Evolutionary conservation across 306 rosid species (phyloP), one percentile per base, ranked within the genome.

Genomic region (Cercis canadensis): DNA sequence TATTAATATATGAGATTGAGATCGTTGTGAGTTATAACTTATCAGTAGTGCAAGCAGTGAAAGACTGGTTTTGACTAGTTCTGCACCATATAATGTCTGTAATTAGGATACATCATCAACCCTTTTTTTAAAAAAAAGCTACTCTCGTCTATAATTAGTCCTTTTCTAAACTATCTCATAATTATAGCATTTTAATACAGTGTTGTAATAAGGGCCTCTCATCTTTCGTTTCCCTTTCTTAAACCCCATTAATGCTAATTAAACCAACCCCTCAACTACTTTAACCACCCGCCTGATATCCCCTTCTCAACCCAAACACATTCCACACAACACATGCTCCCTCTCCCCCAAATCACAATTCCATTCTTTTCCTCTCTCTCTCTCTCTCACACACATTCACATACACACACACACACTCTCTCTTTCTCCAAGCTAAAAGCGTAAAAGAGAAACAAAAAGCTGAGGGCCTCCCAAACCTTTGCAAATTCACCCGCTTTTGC

Each of bases 201-300:
- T 41, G 24, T 31, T 50, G 0, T 18, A 60, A 67, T 40, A 51
- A 67, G 69, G 11, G 52, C 78, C 76, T 64, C 78, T 52, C 56
- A 36, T 72, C 68, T n/a, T 12, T 12, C 11, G 34, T 8, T 11
- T 56, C 54, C 70, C 72, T 57, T 75, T 67, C 80, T 77, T 33
- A 80, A 82, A 33, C 61, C 77, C 65, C 75, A 53, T 79, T 53
- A 65, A 77, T 55, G 76, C 69, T 75, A 81, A 51, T 64, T 40
- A 66, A 63, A 76, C 58, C 75, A 67, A 60, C 72, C 72, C 60
- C 58, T 79, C 79, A 78, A 78, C 76, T 1, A 77, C 82, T 60
- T 69, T 86, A 87, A 83, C 90, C 45, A 81, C 83, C 86, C 75
- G 72, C 66, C 29, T 24, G 50, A 78, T 68, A 72, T 67, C 78